A percentile compares a stretch with the other conserved stretches of the same genome.
Conservation (phyloP, 2,329 filamentous ascomycete genomes). For the Penicillium sp. region DNA sequence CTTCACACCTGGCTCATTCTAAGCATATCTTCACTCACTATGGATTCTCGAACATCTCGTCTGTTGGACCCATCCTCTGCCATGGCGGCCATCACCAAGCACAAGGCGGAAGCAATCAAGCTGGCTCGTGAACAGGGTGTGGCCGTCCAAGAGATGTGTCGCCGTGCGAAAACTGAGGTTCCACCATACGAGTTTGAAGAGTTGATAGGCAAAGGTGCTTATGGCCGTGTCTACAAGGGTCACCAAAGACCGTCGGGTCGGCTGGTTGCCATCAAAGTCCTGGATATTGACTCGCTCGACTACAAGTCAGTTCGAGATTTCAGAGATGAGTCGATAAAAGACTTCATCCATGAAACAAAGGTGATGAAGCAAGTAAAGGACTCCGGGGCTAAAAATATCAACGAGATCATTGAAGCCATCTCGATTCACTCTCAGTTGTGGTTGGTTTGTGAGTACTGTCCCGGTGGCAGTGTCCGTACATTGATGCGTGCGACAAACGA, state of each 20-base stretch:
- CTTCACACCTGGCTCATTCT: background rate
- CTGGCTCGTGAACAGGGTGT: slow-evolving; percentile 40
- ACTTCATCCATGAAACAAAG: slow-evolving; percentile 55
- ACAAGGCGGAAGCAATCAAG: slow-evolving; percentile 42
- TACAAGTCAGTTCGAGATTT: slow-evolving; percentile 41
- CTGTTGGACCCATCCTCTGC: slow-evolving; percentile 37
- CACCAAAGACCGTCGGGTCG: slow-evolving; percentile 33
- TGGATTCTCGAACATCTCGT: slow-evolving; percentile 28
- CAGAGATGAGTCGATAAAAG: slow-evolving; percentile 44
- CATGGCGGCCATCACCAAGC: slow-evolving; percentile 40
- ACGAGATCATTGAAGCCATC: slow-evolving; percentile 56
- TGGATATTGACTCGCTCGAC: slow-evolving; percentile 44
- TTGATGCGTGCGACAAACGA: slow-evolving; percentile 45
- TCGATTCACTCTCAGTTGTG: slow-evolving; percentile 57
- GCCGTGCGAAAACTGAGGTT: slow-evolving; percentile 36
- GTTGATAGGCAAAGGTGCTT: slow-evolving; percentile 45
- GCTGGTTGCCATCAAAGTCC: slow-evolving; percentile 45
- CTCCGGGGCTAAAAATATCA: slow-evolving; percentile 54
- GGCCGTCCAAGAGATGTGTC: slow-evolving; percentile 41
- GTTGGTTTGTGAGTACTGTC: slow-evolving; percentile 60
- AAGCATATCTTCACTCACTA: slow-evolving; percentile 8
- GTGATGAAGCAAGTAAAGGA: slow-evolving; percentile 56
- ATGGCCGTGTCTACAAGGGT: slow-evolving; percentile 46
- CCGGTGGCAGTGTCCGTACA: slow-evolving; percentile 57
- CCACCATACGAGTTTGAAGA: slow-evolving; percentile 45